Evolutionary conservation across 106 monocot genomes (phyloP).

Genomic region (Apostasia shenzhenica): DNA sequence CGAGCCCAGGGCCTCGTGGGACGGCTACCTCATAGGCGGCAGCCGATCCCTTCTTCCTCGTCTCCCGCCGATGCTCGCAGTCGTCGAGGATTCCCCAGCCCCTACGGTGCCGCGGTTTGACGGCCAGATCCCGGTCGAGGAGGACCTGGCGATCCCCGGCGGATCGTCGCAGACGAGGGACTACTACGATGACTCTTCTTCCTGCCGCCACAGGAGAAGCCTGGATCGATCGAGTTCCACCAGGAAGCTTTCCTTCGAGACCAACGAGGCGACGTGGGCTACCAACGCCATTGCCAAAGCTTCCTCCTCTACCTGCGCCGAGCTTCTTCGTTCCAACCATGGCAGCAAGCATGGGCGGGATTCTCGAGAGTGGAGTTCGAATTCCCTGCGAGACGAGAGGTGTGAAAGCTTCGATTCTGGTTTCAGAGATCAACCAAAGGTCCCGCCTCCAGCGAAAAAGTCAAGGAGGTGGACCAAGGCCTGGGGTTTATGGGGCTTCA

Average conservation of each 20-base stretch:
- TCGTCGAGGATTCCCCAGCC: conserved; percentile 19
- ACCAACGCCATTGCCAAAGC: conserved; percentile 5
- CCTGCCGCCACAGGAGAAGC: conserved; percentile 3
- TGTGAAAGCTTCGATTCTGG: conserved; percentile 6
- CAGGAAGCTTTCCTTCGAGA: not conserved
- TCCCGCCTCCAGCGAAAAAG: conserved; percentile 7
- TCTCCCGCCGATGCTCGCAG: conserved; percentile 52
- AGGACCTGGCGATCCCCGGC: conserved; percentile 11
- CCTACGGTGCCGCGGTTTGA: conserved; percentile 18
- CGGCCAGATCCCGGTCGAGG: conserved; percentile 14
- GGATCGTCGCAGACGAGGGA: conserved; percentile 16
- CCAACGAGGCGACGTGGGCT: not conserved
- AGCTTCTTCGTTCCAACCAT: conserved; percentile 4
- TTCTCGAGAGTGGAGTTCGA: conserved; percentile 19
- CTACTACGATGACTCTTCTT: conserved; percentile 11
- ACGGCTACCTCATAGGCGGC: conserved; percentile 27
- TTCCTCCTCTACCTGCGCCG: not conserved
- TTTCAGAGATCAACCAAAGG: conserved; percentile 3
- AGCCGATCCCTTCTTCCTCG: conserved; percentile 21
- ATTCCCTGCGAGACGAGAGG: conserved; percentile 1
- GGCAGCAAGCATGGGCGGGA: conserved; percentile 1
- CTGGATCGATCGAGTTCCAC: conserved; percentile 13
- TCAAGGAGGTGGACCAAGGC: conserved; percentile 16
- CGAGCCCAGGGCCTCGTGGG: conserved; percentile 69
- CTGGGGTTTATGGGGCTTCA: conserved; percentile 14